Percentiles rank a stretch among this genome's conserved stretches.
Conservation (phyloP, 768 basidiomycete genomes). For the Boletus fagicola region DNA sequence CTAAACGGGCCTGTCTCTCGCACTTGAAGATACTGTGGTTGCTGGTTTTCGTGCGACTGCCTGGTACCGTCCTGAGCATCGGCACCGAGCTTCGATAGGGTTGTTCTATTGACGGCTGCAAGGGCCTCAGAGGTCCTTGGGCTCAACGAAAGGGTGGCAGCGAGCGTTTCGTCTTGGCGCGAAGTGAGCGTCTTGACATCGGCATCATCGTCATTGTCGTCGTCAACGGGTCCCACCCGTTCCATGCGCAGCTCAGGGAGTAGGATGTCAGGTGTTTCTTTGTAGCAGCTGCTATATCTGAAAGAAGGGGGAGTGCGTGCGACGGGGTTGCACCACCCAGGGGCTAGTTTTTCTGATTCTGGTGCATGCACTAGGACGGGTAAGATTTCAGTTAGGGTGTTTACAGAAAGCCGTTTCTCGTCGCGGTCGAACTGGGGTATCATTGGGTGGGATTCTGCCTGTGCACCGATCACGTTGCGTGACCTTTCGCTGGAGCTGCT, state of each 20-base stretch:
- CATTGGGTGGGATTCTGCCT: slow-evolving; percentile 25
- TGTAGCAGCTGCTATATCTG: slow-evolving; percentile 1
- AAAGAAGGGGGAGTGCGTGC: slow-evolving; percentile 17
- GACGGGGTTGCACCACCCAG: slow-evolving; percentile 31
- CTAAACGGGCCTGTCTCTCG: slow-evolving; percentile 47
- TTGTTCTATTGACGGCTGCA: slow-evolving; percentile 1
- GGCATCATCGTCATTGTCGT: slow-evolving; percentile 25
- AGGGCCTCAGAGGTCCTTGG: slow-evolving; percentile 41
- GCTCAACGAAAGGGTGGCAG: slow-evolving; percentile 44
- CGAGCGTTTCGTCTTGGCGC: slow-evolving; percentile 35
- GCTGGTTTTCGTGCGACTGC: slow-evolving; percentile 2
- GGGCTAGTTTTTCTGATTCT: slow-evolving; percentile 35
- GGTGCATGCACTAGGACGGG: slow-evolving; percentile 18
- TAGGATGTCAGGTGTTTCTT: slow-evolving; percentile 13
- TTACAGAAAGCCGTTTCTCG: slow-evolving; percentile 31
- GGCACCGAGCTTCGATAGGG: slow-evolving; percentile 2
- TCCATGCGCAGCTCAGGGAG: slow-evolving; percentile 24
- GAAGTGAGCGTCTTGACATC: slow-evolving; percentile 33
- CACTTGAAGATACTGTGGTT: slow-evolving; percentile 34
- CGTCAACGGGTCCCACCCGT: slow-evolving; percentile 15
- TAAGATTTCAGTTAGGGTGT: slow-evolving; percentile 20
- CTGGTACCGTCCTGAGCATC: slow-evolving; percentile 7
- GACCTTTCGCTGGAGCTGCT: slow-evolving; percentile 21
- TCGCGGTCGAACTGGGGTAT: slow-evolving; percentile 21
- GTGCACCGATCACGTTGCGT: slow-evolving; percentile 7